Conservation (phyloP, 805 yeast species). For the Candida verbasci region DNA sequence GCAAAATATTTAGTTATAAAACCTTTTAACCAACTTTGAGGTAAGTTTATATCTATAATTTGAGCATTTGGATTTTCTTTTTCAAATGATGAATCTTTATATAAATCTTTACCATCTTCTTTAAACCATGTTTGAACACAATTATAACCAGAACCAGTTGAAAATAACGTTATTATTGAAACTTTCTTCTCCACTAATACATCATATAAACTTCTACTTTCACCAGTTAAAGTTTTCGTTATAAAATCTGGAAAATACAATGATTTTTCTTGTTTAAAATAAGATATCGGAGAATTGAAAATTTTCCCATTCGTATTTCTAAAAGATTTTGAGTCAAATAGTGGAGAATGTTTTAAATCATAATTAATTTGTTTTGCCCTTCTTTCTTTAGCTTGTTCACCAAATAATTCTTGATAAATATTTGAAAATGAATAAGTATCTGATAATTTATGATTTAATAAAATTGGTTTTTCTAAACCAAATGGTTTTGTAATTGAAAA, state of each 20-base stretch:
- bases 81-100: constrained; percentile 32
- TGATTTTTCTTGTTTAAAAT: constrained; percentile 68
- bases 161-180: constrained; percentile 60
- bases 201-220: constrained; percentile 32
- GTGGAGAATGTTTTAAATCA: constrained; percentile 40
- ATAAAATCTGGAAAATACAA: constrained; percentile 77
- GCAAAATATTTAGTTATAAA: constrained; percentile 49
- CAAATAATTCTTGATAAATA: constrained; percentile 22
- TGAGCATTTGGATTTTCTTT: constrained; percentile 52
- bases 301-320: constrained; percentile 79
- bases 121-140: constrained; percentile 61
- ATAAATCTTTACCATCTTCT: constrained; percentile 37
- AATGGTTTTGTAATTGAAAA: constrained; percentile 31
- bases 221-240: constrained; percentile 48
- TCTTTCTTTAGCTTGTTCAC: constrained; percentile 31
- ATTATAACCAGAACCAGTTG: constrained; percentile 67
- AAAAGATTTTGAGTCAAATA: constrained; percentile 42
- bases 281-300: constrained; percentile 77
- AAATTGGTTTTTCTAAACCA: constrained; percentile 29
- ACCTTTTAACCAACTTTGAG: constrained; percentile 70
- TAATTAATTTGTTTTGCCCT: constrained; percentile 37
- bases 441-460: constrained; percentile 20
- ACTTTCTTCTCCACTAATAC: constrained; percentile 42
- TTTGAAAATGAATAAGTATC: constrained; percentile 14
- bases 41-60: constrained; percentile 70